Evolutionary conservation across 208 protist genomes (phyloP).

Genomic region (Jaenimonas drosophilae): DNA sequence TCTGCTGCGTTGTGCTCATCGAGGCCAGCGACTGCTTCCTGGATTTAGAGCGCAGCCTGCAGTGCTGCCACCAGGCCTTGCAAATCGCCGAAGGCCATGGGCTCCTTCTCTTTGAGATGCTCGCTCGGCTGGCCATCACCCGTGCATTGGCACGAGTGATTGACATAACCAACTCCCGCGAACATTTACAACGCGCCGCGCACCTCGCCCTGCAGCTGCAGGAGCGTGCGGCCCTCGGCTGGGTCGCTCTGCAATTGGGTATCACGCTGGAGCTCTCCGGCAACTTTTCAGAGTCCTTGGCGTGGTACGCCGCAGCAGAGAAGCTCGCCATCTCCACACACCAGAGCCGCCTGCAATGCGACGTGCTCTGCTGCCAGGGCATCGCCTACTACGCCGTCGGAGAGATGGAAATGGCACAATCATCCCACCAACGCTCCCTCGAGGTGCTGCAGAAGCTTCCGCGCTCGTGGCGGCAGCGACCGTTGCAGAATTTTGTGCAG

Average conservation of each 20-base stretch:
- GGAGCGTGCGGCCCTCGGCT: slow-evolving; percentile 30
- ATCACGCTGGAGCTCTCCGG: slow-evolving; percentile 43
- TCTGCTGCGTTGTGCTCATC: slow-evolving; percentile 33
- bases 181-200: slow-evolving; percentile 24
- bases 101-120: slow-evolving; percentile 18
- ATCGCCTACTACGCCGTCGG: slow-evolving; percentile 38
- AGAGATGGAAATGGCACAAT: slow-evolving; percentile 9
- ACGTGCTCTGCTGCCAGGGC: slow-evolving; percentile 30
- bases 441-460: slow-evolving; percentile 16
- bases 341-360: slow-evolving; percentile 30
- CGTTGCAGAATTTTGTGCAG: slow-evolving; percentile 45
- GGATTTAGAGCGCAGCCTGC: slow-evolving; percentile 32
- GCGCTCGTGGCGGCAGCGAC: slow-evolving; percentile 19
- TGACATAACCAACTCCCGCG: slow-evolving; percentile 24
- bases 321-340: slow-evolving; percentile 15
- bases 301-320: slow-evolving; percentile 26
- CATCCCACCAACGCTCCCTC: slow-evolving; percentile 13
- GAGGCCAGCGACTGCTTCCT: slow-evolving; percentile 33
- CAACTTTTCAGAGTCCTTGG: slow-evolving; percentile 23
- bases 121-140: slow-evolving; percentile 33
- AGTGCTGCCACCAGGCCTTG: slow-evolving; percentile 26
- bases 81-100: slow-evolving; percentile 15
- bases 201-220: slow-evolving; percentile 14
- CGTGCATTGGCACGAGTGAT: slow-evolving; percentile 37
- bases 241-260: slow-evolving; percentile 41